Percentiles rank a stretch among this genome's conserved stretches.
Evolutionary conservation across 2,329 filamentous ascomycete species (phyloP).

Genomic region (Metarhizium robertsii): DNA sequence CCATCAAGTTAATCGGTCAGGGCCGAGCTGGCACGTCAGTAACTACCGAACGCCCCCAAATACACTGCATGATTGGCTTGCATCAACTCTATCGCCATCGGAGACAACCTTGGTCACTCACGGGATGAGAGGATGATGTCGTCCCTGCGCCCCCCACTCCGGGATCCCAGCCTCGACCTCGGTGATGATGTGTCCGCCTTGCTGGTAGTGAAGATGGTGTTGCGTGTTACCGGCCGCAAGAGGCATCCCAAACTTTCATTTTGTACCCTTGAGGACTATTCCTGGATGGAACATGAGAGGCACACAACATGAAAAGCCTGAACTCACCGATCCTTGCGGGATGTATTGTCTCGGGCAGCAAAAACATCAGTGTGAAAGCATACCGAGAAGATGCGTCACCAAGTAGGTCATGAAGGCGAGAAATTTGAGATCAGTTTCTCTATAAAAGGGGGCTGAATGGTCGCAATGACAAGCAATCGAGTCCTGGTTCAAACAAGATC

Average conservation of each 20-base stretch:
- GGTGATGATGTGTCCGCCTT: not conserved
- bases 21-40: not conserved
- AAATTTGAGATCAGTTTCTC: not conserved
- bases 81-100: not conserved
- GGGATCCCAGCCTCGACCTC: not conserved
- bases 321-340: constrained; percentile 10
- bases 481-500: not conserved
- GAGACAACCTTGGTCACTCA: not conserved
- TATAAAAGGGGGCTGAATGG: not conserved
- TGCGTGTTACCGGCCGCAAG: not conserved
- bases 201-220: not conserved
- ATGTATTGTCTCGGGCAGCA: constrained; percentile 14
- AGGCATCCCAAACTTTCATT: not conserved
- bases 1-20: not conserved
- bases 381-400: not conserved
- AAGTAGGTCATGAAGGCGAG: not conserved
- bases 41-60: not conserved
- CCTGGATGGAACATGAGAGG: not conserved
- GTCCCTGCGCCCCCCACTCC: not conserved
- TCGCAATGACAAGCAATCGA: not conserved
- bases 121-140: not conserved
- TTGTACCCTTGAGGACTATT: not conserved
- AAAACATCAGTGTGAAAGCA: constrained; percentile 2
- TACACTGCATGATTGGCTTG: not conserved
- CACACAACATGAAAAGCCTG: constrained; percentile 14